phyloP scores from a whole-genome alignment of 306 rosid genomes.

The Inga oerstediana region DNA sequence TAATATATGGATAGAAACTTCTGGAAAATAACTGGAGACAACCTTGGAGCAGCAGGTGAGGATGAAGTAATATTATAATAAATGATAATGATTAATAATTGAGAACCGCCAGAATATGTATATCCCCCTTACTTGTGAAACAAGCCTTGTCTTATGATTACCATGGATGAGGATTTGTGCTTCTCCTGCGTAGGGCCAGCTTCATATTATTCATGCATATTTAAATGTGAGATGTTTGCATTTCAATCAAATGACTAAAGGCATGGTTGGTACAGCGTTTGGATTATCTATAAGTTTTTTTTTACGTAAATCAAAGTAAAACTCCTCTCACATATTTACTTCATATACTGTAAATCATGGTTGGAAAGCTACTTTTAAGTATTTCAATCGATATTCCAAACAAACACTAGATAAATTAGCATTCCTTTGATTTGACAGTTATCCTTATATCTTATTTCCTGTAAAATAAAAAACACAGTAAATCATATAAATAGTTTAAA shows the following conservation, averaged over 20 bases:
- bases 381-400: no score
- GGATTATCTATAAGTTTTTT: no score
- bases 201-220: background rate
- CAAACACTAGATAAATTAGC: no score
- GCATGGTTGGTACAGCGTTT: no score
- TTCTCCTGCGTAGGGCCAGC: background rate
- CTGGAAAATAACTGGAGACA: background rate
- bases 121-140: conserved; percentile 31
- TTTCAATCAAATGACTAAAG: background rate
- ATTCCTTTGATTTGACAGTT: background rate
- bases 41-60: background rate
- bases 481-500: no score
- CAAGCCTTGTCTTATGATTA: conserved; percentile 31
- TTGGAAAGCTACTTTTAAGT: no score
- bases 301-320: no score
- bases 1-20: background rate
- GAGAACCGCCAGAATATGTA: background rate
- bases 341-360: no score
- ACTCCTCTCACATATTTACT: no score
- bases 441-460: background rate
- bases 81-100: background rate
- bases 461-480: background rate
- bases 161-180: background rate
- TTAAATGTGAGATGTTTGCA: background rate
- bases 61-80: no score